These are phyloP conservation scores for Meira miltonrushii DNA, from an alignment of 1,284 basidiomycete species.

Conservation along the genomic window DNA sequence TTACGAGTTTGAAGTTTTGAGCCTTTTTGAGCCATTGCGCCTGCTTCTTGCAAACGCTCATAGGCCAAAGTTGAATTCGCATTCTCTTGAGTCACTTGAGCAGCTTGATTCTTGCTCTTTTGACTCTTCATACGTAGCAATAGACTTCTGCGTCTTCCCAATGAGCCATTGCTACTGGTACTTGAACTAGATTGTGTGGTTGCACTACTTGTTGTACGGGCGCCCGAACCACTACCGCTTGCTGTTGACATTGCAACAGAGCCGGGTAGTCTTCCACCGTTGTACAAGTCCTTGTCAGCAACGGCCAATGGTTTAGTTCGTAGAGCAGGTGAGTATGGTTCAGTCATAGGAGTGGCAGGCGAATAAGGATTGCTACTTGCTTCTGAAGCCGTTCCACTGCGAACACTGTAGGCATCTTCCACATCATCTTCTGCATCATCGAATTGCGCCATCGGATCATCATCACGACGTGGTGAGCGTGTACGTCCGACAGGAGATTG, in stretches of 20 bases:
- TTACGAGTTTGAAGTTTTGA: constrained; percentile 36
- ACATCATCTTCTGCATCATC: constrained; percentile 59
- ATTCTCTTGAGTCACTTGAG: constrained; percentile 2
- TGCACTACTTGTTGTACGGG: constrained; percentile 33
- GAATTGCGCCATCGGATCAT: constrained; percentile 54
- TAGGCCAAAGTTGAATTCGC: constrained; percentile 26
- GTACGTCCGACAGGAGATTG: constrained; percentile 15
- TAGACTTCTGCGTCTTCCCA: constrained; percentile 23
- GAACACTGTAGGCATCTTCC: constrained; percentile 29
- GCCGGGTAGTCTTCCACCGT: background rate
- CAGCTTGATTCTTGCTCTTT: constrained; percentile 15
- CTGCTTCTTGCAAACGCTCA: constrained; percentile 20
- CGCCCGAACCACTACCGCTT: constrained; percentile 1
- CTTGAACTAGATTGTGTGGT: background rate
- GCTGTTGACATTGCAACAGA: background rate
- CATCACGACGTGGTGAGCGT: constrained; percentile 10
- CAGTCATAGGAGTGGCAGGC: constrained; percentile 28
- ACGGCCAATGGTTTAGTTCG: constrained; percentile 27
- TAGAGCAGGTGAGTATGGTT: constrained; percentile 29
- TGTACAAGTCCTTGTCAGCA: constrained; percentile 21
- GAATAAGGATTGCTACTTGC: constrained; percentile 24
- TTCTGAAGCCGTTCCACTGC: constrained; percentile 20
- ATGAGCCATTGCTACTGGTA: constrained; percentile 21
- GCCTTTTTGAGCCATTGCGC: constrained; percentile 16
- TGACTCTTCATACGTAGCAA: constrained; percentile 16